Conservation (phyloP, 768 basidiomycete species). For the Leccinum boreale region DNA sequence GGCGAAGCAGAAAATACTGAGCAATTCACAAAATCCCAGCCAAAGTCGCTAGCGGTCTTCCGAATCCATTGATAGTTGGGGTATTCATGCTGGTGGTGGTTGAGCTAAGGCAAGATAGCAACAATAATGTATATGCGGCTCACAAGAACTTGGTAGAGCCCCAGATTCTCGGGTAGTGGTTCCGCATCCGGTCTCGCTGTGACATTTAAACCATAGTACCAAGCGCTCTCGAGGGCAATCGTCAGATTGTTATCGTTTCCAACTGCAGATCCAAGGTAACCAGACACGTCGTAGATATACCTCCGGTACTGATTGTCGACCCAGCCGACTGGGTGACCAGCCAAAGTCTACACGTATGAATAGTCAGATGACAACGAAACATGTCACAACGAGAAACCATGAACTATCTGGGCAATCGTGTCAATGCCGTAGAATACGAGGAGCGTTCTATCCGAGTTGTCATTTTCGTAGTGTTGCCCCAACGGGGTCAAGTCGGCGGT, state of each 20-base stretch:
- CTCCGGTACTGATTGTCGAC: no score
- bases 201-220: constrained; percentile 52
- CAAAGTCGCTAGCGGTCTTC: constrained; percentile 53
- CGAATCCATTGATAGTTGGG: constrained; percentile 48
- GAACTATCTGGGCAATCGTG: constrained; percentile 53
- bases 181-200: constrained; percentile 48
- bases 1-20: neutral
- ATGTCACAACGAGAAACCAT: constrained; percentile 9
- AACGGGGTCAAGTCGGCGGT: constrained; percentile 51
- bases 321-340: constrained; percentile 49
- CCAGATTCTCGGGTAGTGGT: constrained; percentile 31
- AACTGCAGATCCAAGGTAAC: no score
- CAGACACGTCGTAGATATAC: no score
- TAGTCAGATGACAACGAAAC: neutral
- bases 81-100: constrained; percentile 43
- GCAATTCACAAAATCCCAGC: constrained; percentile 55
- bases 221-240: constrained; percentile 52
- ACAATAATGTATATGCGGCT: constrained; percentile 1
- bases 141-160: constrained; percentile 29
- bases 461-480: constrained; percentile 21
- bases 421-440: constrained; percentile 57
- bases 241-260: constrained; percentile 9
- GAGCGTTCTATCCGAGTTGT: constrained; percentile 32
- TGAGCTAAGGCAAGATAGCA: neutral
- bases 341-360: constrained; percentile 38